Conservation (phyloP, 768 basidiomycete species). For the Tricholoma sp. region DNA sequence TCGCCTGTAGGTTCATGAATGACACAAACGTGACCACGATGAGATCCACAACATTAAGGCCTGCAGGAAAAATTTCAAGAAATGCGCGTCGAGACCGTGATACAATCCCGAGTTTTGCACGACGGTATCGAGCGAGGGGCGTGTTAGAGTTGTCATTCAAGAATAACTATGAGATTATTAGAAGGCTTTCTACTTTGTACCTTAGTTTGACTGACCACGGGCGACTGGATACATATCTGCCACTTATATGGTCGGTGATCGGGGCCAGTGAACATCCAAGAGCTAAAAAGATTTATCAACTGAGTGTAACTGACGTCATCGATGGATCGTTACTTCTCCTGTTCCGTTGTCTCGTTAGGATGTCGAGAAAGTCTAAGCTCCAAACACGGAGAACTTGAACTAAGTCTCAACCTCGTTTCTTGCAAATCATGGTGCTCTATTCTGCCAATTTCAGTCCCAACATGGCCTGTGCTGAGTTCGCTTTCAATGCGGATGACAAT, state of each 20-base stretch:
- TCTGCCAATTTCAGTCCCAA: too few species aligned
- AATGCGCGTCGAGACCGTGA: constrained; percentile 27
- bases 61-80: constrained; percentile 26
- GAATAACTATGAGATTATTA: constrained; percentile 21
- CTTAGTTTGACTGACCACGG: constrained; percentile 24
- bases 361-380: too few species aligned
- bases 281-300: too few species aligned
- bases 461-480: too few species aligned
- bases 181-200: not conserved
- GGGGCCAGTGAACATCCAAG: constrained; percentile 33
- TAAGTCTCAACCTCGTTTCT: too few species aligned
- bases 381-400: too few species aligned
- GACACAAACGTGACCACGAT: constrained; percentile 26
- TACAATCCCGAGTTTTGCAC: constrained; percentile 27
- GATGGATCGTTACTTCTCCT: too few species aligned
- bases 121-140: constrained; percentile 25
- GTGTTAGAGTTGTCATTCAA: constrained; percentile 23
- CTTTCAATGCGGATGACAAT: too few species aligned
- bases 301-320: too few species aligned
- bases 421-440: too few species aligned
- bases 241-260: constrained; percentile 31
- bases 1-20: constrained; percentile 20
- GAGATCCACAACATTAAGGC: constrained; percentile 22
- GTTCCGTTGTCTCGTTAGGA: too few species aligned
- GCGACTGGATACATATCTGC: constrained; percentile 33